phyloP scores from a whole-genome alignment of 2,329 filamentous ascomycete species.

The Beauveria sp. region DNA sequence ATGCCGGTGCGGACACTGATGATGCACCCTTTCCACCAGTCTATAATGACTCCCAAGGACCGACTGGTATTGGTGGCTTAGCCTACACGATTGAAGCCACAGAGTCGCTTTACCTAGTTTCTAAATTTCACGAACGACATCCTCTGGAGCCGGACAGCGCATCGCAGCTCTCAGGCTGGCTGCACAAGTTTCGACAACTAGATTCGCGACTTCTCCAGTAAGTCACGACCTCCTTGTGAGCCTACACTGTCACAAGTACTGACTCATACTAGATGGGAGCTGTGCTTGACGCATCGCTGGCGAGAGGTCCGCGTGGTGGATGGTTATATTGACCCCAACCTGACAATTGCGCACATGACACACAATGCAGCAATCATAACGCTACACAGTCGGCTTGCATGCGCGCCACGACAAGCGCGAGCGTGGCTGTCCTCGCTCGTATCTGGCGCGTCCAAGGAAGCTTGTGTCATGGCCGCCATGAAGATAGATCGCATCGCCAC shows the following conservation, averaged over 20 bases:
- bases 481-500: conserved; percentile 31
- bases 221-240: conserved; percentile 1
- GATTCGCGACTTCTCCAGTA: conserved; percentile 35
- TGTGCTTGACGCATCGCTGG: conserved; percentile 37
- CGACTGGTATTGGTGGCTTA: conserved; percentile 26
- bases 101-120: conserved; percentile 34
- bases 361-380: conserved; percentile 36
- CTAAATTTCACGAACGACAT: conserved; percentile 35
- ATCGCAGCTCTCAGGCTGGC: conserved; percentile 31
- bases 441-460: conserved; percentile 31
- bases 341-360: conserved; percentile 34
- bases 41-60: not conserved
- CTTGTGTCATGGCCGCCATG: conserved; percentile 29
- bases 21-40: conserved; percentile 14
- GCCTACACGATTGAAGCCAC: conserved; percentile 39
- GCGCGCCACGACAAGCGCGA: conserved; percentile 23
- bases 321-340: conserved; percentile 36
- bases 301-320: conserved; percentile 32
- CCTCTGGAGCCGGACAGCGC: conserved; percentile 28
- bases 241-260: not conserved
- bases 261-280: conserved; percentile 30
- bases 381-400: conserved; percentile 34
- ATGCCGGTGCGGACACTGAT: conserved; percentile 19
- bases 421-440: conserved; percentile 24
- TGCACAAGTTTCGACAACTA: conserved; percentile 37